Percentiles rank a stretch among this genome's conserved stretches.
Evolutionary conservation across 305 asterid genomes (phyloP).

Genomic region (Fraxinus latifolia): DNA sequence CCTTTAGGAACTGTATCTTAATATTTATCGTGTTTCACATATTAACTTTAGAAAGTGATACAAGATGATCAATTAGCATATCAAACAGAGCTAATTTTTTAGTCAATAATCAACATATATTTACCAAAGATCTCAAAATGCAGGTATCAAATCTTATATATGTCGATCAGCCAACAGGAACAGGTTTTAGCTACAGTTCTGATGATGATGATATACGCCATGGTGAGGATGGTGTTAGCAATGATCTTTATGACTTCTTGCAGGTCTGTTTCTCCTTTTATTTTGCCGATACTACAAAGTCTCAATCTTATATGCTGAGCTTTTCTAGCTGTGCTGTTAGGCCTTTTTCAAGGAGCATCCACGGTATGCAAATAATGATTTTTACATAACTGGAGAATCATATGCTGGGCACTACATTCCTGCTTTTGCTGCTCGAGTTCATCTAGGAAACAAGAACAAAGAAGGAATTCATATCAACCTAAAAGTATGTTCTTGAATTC

Average conservation of each 20-base stretch:
- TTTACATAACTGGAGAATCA: slow-evolving; percentile 85
- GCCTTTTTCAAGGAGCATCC: slow-evolving; percentile 77
- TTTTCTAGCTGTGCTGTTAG: slow-evolving; percentile 25
- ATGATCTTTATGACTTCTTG: slow-evolving; percentile 41
- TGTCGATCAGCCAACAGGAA: slow-evolving; percentile 46
- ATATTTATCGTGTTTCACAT: background rate
- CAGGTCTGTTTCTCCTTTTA: slow-evolving; percentile 27
- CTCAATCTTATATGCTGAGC: background rate
- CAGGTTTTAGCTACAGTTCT: slow-evolving; percentile 44
- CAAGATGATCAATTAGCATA: background rate
- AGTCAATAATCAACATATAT: background rate
- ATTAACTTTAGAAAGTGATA: background rate
- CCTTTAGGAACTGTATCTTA: background rate
- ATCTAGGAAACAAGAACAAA: slow-evolving; percentile 14
- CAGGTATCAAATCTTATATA: slow-evolving; percentile 41
- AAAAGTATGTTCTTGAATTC: slow-evolving; percentile 23
- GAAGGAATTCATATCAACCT: slow-evolving; percentile 28
- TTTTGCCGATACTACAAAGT: background rate
- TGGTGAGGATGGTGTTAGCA: slow-evolving; percentile 35
- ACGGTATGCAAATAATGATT: slow-evolving; percentile 54
- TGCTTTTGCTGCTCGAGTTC: slow-evolving; percentile 30
- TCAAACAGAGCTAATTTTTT: background rate
- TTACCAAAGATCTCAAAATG: background rate
- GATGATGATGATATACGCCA: slow-evolving; percentile 32
- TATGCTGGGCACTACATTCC: slow-evolving; percentile 94